A percentile compares a stretch with the other conserved stretches of the same genome.
Evolutionary conservation across 257 asterid genomes (phyloP).

Genomic region (Primulina huaijiensis): DNA sequence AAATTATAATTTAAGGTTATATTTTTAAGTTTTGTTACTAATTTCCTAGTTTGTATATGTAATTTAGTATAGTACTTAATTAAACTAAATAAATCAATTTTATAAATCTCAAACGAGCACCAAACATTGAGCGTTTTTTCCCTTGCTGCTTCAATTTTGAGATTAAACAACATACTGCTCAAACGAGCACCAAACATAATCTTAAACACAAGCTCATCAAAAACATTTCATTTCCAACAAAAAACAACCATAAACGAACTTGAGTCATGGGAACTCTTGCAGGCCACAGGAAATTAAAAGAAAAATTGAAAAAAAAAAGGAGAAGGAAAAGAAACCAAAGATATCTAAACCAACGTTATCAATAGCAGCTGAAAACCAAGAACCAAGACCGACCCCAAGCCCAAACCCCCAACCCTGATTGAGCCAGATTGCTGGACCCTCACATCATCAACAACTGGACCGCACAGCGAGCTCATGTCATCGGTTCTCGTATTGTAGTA

Average conservation of each 20-base stretch:
- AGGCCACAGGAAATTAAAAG: background rate
- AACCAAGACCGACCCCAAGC: slow-evolving; percentile 31
- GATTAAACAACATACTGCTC: background rate
- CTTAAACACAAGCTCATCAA: too few species aligned
- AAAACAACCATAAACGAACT: background rate
- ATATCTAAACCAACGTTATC: background rate
- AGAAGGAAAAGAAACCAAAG: too few species aligned
- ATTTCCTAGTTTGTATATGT: too few species aligned
- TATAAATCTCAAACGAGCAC: too few species aligned
- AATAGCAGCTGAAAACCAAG: slow-evolving; percentile 5
- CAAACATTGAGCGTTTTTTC: too few species aligned
- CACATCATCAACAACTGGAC: slow-evolving; percentile 92
- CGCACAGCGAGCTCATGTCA: slow-evolving; percentile 90
- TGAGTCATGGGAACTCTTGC: background rate
- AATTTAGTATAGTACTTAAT: too few species aligned
- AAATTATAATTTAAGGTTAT: too few species aligned
- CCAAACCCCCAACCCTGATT: slow-evolving; percentile 17
- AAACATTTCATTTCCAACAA: background rate
- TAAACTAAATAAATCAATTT: too few species aligned
- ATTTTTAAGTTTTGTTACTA: too few species aligned
- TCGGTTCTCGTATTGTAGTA: slow-evolving; percentile 90
- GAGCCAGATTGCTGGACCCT: slow-evolving; percentile 59
- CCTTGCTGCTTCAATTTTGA: background rate
- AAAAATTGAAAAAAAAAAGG: too few species aligned
- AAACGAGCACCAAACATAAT: too few species aligned